Percentiles rank a stretch among this genome's conserved stretches.
Conservation (phyloP, 192 early-diverging fungal species). For the Ambispora gerdemannii region DNA sequence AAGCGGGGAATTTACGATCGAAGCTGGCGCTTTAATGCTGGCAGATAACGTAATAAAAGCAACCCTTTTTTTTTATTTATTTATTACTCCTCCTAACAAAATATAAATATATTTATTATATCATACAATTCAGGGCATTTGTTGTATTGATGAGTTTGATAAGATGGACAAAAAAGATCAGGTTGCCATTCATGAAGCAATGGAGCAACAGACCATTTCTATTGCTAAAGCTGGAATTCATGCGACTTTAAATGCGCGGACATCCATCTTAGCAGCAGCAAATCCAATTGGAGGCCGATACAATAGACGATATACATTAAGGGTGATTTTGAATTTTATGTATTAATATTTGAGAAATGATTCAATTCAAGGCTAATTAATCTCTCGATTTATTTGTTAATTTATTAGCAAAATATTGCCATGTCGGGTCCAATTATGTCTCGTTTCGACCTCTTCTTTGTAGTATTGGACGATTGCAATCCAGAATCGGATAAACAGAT, state of each 20-base stretch:
- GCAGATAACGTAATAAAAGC: constrained; percentile 79
- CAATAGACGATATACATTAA: constrained; percentile 90
- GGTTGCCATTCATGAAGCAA: constrained; percentile 99
- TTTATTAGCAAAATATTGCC: constrained; percentile 91
- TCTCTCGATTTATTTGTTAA: background rate
- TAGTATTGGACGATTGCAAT: constrained; percentile 92
- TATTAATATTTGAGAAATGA: background rate
- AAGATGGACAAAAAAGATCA: constrained; percentile 97
- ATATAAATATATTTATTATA: background rate
- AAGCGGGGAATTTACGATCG: constrained; percentile 95
- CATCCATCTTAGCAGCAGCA: constrained; percentile 93
- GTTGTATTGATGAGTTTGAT: constrained; percentile 98
- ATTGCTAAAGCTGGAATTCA: constrained; percentile 97
- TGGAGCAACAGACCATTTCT: constrained; percentile 98
- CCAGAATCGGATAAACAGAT: constrained; percentile 85
- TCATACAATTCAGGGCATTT: constrained; percentile 69
- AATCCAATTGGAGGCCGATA: constrained; percentile 95
- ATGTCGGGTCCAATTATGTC: constrained; percentile 99
- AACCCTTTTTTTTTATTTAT: background rate
- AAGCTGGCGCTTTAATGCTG: constrained; percentile 96
- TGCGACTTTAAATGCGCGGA: constrained; percentile 90
- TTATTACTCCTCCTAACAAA: constrained; percentile 6
- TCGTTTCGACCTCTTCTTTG: constrained; percentile 97
- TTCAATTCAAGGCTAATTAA: background rate
- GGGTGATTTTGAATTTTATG: constrained; percentile 43